Evolutionary conservation across 2,329 filamentous ascomycete genomes (phyloP).

Genomic region (Ophiostoma australiae): DNA sequence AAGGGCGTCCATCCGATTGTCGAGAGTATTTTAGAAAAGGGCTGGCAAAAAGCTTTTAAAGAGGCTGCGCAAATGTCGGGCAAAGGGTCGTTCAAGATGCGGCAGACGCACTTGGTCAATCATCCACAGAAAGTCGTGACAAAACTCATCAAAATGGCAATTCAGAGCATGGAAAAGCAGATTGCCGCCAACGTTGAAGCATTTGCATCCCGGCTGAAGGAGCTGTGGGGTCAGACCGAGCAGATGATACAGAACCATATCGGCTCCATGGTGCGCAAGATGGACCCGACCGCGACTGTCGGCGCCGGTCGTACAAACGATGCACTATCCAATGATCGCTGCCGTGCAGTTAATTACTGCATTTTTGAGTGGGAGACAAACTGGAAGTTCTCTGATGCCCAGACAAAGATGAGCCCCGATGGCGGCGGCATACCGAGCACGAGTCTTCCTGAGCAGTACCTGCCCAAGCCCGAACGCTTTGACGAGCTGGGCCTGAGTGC

Average conservation of each 20-base stretch:
- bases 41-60: slow-evolving; percentile 1
- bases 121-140: not conserved
- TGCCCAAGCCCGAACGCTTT: not conserved
- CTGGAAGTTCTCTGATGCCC: slow-evolving; percentile 15
- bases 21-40: not conserved
- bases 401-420: not conserved
- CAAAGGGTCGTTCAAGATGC: slow-evolving; percentile 2
- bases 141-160: slow-evolving; percentile 14
- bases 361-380: slow-evolving; percentile 16
- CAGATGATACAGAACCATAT: slow-evolving; percentile 12
- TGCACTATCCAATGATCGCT: not conserved
- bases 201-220: not conserved
- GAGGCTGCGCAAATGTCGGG: not conserved
- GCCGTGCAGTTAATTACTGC: not conserved
- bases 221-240: not conserved
- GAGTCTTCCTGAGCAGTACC: slow-evolving; percentile 14
- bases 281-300: not conserved
- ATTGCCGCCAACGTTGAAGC: not conserved
- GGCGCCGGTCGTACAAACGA: not conserved
- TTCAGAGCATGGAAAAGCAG: slow-evolving; percentile 12
- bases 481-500: slow-evolving; percentile 10
- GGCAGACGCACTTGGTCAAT: not conserved
- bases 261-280: not conserved
- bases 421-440: not conserved
- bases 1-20: slow-evolving; percentile 6